These are phyloP conservation scores for Hyaloscypha finlandica DNA, from an alignment of 495 filamentous ascomycete species.

Conservation along the genomic window DNA sequence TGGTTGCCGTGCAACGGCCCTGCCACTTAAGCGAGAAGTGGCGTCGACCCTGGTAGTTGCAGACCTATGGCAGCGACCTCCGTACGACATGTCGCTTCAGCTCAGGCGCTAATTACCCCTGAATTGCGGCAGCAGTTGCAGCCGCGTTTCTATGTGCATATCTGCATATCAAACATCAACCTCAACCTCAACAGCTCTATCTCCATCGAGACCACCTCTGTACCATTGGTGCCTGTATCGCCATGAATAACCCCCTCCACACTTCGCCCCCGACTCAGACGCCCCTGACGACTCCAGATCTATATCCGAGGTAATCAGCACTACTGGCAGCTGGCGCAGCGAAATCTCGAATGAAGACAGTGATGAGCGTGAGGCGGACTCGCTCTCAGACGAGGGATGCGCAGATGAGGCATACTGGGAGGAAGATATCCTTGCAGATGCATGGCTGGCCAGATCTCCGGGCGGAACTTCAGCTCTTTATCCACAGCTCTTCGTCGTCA, in stretches of 20 bases:
- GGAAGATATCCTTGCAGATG: conserved; percentile 7
- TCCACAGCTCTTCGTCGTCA: conserved; percentile 13
- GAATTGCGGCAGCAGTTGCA: background rate
- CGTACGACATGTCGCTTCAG: too few species aligned
- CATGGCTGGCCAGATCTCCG: conserved; percentile 12
- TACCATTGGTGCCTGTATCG: conserved; percentile 5
- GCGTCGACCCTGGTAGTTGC: too few species aligned
- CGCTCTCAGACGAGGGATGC: conserved; percentile 5
- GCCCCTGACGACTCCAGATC: conserved; percentile 3
- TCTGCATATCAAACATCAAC: background rate
- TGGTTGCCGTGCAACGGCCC: too few species aligned
- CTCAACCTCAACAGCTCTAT: background rate
- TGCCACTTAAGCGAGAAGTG: too few species aligned
- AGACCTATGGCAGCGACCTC: too few species aligned
- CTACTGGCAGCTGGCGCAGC: background rate
- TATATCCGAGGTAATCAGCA: conserved; percentile 1
- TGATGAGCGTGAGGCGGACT: conserved; percentile 6
- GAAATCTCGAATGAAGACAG: conserved; percentile 9
- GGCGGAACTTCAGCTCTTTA: background rate
- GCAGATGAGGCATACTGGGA: conserved; percentile 16
- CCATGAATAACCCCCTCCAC: conserved; percentile 9
- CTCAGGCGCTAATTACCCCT: background rate
- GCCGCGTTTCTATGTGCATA: background rate
- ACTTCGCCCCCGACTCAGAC: background rate
- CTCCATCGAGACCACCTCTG: background rate